Evolutionary conservation across 495 filamentous ascomycete genomes (phyloP).

Genomic region (Copromyces sp.): DNA sequence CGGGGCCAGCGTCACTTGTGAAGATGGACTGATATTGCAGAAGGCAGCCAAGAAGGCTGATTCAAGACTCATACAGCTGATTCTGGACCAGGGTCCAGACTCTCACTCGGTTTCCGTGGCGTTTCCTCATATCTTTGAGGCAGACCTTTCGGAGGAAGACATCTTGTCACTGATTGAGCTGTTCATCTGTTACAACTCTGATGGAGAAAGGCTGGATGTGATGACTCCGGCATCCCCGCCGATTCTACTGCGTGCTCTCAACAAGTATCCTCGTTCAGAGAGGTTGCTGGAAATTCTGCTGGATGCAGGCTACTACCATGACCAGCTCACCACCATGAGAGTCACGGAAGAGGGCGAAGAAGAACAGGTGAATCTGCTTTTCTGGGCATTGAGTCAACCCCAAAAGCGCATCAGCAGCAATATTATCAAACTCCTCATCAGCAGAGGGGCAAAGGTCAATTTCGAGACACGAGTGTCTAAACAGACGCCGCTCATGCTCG

Average conservation of each 20-base stretch:
- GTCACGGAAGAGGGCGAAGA: conserved; percentile 31
- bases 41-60: conserved; percentile 31
- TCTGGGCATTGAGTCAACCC: conserved; percentile 38
- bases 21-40: conserved; percentile 30
- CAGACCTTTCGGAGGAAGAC: conserved; percentile 25
- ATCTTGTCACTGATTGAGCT: conserved; percentile 27
- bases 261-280: conserved; percentile 33
- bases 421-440: conserved; percentile 32
- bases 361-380: conserved; percentile 33
- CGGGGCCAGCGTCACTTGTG: conserved; percentile 30
- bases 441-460: conserved; percentile 37
- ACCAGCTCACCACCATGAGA: conserved; percentile 25
- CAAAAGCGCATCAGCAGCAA: conserved; percentile 39
- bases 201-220: conserved; percentile 31
- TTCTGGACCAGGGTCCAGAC: conserved; percentile 29
- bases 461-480: conserved; percentile 32
- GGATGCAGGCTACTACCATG: conserved; percentile 38
- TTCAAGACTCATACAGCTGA: conserved; percentile 25
- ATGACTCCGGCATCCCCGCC: conserved; percentile 25
- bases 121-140: conserved; percentile 34
- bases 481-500: conserved; percentile 38
- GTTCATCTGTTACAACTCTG: conserved; percentile 33
- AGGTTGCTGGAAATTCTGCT: conserved; percentile 31
- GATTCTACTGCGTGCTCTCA: conserved; percentile 32
- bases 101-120: conserved; percentile 30